Evolutionary conservation across 2,329 filamentous ascomycete genomes (phyloP), one percentile per base, ranked within the genome.

Genomic region (Paramyrothecium roridum): DNA sequence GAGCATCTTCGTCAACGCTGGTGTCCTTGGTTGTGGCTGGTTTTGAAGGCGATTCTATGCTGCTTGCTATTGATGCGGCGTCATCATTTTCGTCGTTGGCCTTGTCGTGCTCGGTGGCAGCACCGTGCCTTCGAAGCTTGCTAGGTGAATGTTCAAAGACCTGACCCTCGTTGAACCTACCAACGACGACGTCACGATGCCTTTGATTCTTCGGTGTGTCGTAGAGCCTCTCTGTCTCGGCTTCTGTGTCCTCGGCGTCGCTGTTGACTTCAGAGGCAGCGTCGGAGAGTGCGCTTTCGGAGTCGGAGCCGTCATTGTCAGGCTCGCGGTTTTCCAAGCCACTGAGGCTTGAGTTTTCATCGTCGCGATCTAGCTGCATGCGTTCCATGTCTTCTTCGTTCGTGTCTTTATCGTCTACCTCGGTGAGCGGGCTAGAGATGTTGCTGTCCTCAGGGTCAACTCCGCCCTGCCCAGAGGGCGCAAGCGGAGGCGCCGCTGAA

Each of bases 201-300:
- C 85, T 80, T 66, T 81, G 74, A 65, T 80, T 89, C 59, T 85
- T 84, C 19, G 93, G 92, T n/a, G 91, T 96, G 67, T 90, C 87
- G 67, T 95, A 95, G 57, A 99, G 81, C 56, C 95, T 87, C 74
- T 97, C 93, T 2, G 93, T 98, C 74, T 97, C 93, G 34, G 93
- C 93, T 73, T 98, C 93, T 3, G 93, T 88, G 70, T 84, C 84
- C 66, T 85, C 83, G 62, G 76, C 78, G 23, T 74, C 72, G 3
- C 70, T 74, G 57, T 69, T 64, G 16, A 67, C 64, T 48, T 74
- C 72, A 16, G 71, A 73, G 30, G 77, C 76, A 54, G 78, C 73
- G 57, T 86, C 82, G 17, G 85, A 84, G 56, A 84, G 78, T 59
- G 82, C 76, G 63, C 77, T 83, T 61, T 81, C 78, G 10, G 79